A percentile compares a stretch with the other conserved stretches of the same genome.
These are phyloP conservation scores for Marasmius tenuissimus DNA, from an alignment of 1,284 basidiomycete species.

Conservation along the genomic window DNA sequence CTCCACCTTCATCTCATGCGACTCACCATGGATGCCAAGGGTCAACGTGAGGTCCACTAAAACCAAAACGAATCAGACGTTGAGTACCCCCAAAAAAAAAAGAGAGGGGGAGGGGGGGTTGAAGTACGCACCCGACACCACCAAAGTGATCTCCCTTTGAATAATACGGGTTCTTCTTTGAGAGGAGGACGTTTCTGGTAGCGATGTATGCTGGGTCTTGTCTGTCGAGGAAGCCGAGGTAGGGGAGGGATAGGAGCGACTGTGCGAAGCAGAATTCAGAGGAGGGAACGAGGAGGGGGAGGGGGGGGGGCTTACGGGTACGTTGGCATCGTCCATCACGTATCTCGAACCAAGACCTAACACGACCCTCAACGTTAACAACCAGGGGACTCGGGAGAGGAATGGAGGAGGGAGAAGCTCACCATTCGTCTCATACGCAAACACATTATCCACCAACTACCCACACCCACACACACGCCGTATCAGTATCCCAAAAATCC, in stretches of 20 bases:
- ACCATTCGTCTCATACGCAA: conserved; percentile 81
- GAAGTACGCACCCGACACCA: conserved; percentile 59
- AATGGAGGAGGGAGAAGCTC: neutral
- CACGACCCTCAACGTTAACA: no score
- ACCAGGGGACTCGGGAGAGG: neutral
- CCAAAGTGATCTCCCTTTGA: conserved; percentile 62
- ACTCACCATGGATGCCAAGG: conserved; percentile 68
- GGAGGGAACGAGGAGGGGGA: neutral
- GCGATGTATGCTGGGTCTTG: conserved; percentile 55
- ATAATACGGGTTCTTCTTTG: conserved; percentile 68
- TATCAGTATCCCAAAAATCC: conserved; percentile 5
- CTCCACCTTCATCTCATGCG: neutral
- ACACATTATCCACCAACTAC: conserved; percentile 44
- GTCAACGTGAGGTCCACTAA: conserved; percentile 74
- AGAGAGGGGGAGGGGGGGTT: no score
- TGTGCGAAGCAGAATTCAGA: conserved; percentile 20
- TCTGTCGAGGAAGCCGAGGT: conserved; percentile 72
- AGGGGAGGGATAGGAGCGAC: conserved; percentile 75
- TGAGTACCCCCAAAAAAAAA: no score
- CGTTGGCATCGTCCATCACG: conserved; percentile 82
- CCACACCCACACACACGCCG: conserved; percentile 45
- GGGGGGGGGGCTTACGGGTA: conserved; percentile 52
- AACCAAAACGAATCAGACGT: neutral
- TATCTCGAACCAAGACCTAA: conserved; percentile 65
- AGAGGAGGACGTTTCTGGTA: conserved; percentile 63